These are phyloP conservation scores for Urochloa ruziziensis DNA, from an alignment of 176 grass and related monocot species.

Conservation along the genomic window DNA sequence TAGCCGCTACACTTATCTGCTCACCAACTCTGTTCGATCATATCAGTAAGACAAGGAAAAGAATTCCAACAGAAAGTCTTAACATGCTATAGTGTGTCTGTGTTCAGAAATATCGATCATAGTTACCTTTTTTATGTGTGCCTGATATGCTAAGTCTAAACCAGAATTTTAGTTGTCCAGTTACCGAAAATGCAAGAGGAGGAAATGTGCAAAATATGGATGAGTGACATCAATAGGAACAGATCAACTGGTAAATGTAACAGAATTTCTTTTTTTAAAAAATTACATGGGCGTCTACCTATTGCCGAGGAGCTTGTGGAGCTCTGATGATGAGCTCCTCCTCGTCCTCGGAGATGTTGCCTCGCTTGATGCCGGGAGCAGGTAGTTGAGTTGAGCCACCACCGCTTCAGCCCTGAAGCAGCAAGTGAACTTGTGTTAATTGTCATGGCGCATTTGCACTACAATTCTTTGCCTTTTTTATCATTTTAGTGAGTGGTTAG, in stretches of 20 bases:
- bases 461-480: neutral
- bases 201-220: neutral
- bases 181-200: neutral
- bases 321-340: constrained; percentile 78
- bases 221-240: neutral
- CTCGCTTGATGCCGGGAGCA: constrained; percentile 65
- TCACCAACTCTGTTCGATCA: neutral
- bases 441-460: neutral
- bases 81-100: neutral
- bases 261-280: neutral
- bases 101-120: neutral
- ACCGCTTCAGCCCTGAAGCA: constrained; percentile 66
- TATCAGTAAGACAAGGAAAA: neutral
- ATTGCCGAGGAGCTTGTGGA: constrained; percentile 76
- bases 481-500: neutral
- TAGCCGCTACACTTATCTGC: neutral
- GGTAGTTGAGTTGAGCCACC: constrained; percentile 67
- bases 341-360: constrained; percentile 68
- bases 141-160: neutral
- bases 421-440: neutral
- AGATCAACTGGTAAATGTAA: neutral
- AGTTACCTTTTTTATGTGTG: neutral
- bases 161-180: neutral
- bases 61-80: neutral
- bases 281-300: constrained; percentile 42